A percentile compares a stretch with the other conserved stretches of the same genome.
phyloP scores from a whole-genome alignment of 345 rosid genomes.

The Linum usitatissimum region DNA sequence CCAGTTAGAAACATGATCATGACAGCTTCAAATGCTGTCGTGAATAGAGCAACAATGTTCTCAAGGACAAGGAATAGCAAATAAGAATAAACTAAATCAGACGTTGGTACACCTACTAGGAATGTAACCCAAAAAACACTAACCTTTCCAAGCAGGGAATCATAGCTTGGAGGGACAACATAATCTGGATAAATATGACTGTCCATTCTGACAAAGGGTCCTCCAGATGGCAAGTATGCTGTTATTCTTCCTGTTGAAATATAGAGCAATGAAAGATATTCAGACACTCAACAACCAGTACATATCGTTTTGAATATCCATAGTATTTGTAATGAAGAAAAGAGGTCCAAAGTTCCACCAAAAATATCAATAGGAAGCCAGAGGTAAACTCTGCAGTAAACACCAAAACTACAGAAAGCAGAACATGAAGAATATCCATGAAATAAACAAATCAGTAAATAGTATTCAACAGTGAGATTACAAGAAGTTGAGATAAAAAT shows the following conservation, averaged over 20 bases:
- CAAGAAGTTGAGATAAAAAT: background rate
- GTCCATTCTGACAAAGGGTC: conserved; percentile 99
- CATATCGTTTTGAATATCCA: background rate
- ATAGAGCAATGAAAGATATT: background rate
- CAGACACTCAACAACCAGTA: background rate
- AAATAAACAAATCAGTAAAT: background rate
- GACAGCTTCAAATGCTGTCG: background rate
- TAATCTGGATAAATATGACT: conserved; percentile 96
- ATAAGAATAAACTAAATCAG: background rate
- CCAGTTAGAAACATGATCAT: background rate
- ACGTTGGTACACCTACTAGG: too few relatives aligned
- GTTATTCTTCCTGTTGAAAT: conserved; percentile 75
- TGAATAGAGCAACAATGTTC: background rate
- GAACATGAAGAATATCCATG: background rate
- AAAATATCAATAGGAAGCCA: background rate
- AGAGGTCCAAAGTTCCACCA: background rate
- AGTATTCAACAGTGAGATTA: background rate
- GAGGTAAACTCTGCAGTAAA: background rate
- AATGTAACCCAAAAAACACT: conserved; percentile 10
- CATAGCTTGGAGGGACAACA: conserved; percentile 98
- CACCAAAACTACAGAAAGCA: background rate
- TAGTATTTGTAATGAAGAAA: background rate
- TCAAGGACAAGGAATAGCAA: background rate
- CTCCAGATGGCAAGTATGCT: conserved; percentile 94
- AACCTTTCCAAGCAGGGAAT: conserved; percentile 97